Base-by-base conservation (phyloP, 345 rosid genomes). In the Dipteronia dyeriana region DNA sequence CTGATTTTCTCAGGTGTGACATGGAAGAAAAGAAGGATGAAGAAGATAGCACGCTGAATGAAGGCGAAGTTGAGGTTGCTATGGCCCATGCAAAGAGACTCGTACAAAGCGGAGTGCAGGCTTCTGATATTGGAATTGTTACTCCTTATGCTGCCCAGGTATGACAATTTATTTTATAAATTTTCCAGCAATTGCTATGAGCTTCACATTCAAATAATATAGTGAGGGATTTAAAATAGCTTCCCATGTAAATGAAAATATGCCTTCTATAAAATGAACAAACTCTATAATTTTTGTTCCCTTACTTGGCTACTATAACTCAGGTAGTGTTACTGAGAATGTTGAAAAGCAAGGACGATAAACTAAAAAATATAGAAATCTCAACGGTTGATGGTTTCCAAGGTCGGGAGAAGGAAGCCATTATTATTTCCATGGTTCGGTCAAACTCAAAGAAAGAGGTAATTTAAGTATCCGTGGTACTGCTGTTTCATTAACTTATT, bases 11-110 rank as follows among this genome's bases (percentile, higher is more conserved):
- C 80, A 92, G 97, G 70, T 94, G 99, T 79, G 97, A 94, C 80
- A 96, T 94, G 98, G 99, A 96, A 75, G 98, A 92, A 87, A 92
- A 92, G 90, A 92, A 96, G 88, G 99, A 94, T 77, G 99, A 96
- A 81, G 99, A 96, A 86, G 98, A 94, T 66, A 94, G 99, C 87
- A 92, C 97, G 2, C 56, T 92, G 81, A 96, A 94, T 54, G 99
- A 92, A 81, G 99, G 99, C 43, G 98, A 96, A 91, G 97, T 95
- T 76, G 94, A 91, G 59, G 98, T 91, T 82, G 91, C 99, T 38
- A 82, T 93, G 79, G 88, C 91, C 63, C 99, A 95, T 84, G 98
- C 97, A 47, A 91, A 88, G 88, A 89, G 94, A 80, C 92, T 95
- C 39, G 84, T 92, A 63, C 71, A 81, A 70, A 83, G 85, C 79